Evolutionary conservation across 2,329 filamentous ascomycete genomes (phyloP), one percentile per base, ranked within the genome.

Genomic region (Drechslerella coelobrocha): DNA sequence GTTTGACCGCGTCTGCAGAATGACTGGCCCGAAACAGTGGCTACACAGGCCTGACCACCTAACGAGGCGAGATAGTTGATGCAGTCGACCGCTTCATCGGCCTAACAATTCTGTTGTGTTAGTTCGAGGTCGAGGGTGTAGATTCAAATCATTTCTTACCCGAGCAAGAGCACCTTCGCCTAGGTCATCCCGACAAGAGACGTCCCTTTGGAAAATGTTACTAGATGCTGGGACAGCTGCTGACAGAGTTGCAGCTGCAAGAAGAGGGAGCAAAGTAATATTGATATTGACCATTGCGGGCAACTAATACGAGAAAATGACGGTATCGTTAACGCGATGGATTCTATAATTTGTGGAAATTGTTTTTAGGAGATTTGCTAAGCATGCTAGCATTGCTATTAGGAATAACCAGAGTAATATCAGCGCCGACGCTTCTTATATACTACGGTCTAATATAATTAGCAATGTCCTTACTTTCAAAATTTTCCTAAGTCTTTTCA

Each of bases 1-100:
- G 56, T 60, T 21, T 60, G 17, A 10, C 56, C 56, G 10, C 56
- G 56, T 29, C 56, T 60, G 56, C 56, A 60, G 29, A 60, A 60
- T 1, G 56, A 60, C 21, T 50, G 43, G 14, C 56, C 56, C 10
- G 56, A 60, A 12, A 60, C 56, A 34, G 56, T 51, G 21, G 56
- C 56, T 7, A 60, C 56, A 21, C 56, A 60, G 27, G 27, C 43
- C 23, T 60, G 56, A 19, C 19, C 43, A 14, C 56, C 56, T 9
- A 60, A 43, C n/a, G 26, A 37, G 27, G 56, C 56, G 10, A 60
- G 56, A 21, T 60, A 60, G 29, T 50, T 60, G 45, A 60, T 51
- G 23, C 56, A 60, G 26, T 50, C 56, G 14, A 51, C 56, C 17
- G 56, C 56, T 41, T 60, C 56, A 24, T 51, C 26, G 21, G 31